Evolutionary conservation across 257 asterid species (phyloP).

Genomic region (Primulina tabacum): DNA sequence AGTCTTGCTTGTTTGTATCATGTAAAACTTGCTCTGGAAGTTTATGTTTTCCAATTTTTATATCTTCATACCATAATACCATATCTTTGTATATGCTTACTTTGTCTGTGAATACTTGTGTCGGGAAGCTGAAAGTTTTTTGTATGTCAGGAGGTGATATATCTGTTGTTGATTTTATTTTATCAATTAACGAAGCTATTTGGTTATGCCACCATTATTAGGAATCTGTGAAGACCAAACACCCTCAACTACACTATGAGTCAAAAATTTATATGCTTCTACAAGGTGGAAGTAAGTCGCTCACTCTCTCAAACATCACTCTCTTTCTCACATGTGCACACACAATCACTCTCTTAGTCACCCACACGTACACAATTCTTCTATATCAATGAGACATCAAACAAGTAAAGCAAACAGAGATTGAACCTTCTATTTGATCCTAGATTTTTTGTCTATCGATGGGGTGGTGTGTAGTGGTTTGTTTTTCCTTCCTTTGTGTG

Average conservation of each 20-base stretch:
- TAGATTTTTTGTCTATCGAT: neutral
- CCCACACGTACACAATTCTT: neutral
- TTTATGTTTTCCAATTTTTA: neutral
- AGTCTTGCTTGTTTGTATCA: constrained; percentile 9
- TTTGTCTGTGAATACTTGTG: constrained; percentile 4
- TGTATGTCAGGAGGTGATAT: constrained; percentile 2
- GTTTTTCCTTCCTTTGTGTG: neutral
- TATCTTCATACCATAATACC: too few relatives aligned
- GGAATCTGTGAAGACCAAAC: constrained; percentile 85
- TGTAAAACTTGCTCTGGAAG: constrained; percentile 4
- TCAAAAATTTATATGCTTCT: constrained; percentile 87
- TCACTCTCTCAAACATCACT: constrained; percentile 22
- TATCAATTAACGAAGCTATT: neutral
- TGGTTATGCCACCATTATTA: constrained; percentile 32
- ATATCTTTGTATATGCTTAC: neutral
- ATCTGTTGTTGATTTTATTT: constrained; percentile 10
- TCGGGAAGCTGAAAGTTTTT: neutral
- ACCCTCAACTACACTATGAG: constrained; percentile 88
- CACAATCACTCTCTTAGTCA: neutral
- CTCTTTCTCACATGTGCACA: neutral
- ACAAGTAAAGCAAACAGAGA: neutral
- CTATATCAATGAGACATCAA: neutral
- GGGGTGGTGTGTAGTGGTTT: neutral
- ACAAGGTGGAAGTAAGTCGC: constrained; percentile 80
- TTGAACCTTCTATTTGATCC: neutral